Base-by-base conservation (phyloP, 1,284 basidiomycete species). In the Vanrija sp. region DNA sequence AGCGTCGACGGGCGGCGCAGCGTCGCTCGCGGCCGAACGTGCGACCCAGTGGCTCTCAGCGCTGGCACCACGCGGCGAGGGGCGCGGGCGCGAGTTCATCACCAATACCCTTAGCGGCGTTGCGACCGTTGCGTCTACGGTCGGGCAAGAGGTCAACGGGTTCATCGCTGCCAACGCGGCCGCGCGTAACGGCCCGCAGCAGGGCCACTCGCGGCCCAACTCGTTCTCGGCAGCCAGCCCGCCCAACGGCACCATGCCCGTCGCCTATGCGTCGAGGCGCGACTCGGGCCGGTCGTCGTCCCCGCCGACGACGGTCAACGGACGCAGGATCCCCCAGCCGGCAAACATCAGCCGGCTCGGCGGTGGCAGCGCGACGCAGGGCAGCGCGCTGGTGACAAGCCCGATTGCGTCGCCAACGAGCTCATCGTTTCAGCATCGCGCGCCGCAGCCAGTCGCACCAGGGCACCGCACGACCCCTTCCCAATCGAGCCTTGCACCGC, bases 41-140 rank as follows among this genome's bases (percentile, higher is more conserved):
- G 69, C 68, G 3, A 56, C 60, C 38, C 66, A 69, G 51, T 74
- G 72, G 72, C 56, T 74, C n/a, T 61, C 60, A 6, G 66, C 62
- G 4, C 69, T 71, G 58, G 68, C 72, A 15, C 72, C 72, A 5
- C 61, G 65, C n/a, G 70, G 70, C 5, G 72, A 74, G 59, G 70
- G 71, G 7, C 57, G 70, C 35, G 61, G 64, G 8, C 60, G 69
- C 51, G 70, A 72, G 50, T 74, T 72, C 39, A 46, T 74, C 10
- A 53, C 57, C 5, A 67, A 63, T 39, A 68, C 68, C 15, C 54
- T 74, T 1, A 65, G 62, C 24, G 69, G 69, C 3, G 72, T 74
- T 1, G 72, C 67, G 5, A 68, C 51, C 38, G 70, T 74, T 8
- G 72, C 72, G 3, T 63, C 61, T 41, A 60, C 55, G 8, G 55